Conservation (phyloP, 2,329 filamentous ascomycete genomes). For the Pseudocercospora cruenta region DNA sequence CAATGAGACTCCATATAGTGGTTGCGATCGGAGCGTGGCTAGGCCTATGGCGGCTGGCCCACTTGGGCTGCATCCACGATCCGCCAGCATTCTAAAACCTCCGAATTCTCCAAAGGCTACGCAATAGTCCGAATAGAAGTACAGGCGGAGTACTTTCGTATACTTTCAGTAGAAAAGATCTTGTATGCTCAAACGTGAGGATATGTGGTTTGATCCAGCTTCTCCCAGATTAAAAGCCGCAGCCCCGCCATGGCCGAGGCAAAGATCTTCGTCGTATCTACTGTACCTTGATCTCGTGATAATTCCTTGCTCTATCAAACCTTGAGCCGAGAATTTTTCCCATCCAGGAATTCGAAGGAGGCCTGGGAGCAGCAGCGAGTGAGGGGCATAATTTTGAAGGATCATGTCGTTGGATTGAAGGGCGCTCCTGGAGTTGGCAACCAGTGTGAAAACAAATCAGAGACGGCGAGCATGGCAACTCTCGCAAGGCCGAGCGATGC, state of each 20-base stretch:
- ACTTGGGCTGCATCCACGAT: background rate
- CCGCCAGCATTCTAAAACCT: background rate
- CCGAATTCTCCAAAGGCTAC: background rate
- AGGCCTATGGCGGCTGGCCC: background rate
- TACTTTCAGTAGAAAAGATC: background rate
- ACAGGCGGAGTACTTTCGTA: background rate
- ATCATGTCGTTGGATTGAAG: background rate
- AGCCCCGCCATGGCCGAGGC: background rate
- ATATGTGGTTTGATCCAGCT: background rate
- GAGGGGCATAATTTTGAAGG: background rate
- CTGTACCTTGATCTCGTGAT: background rate
- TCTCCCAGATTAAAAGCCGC: background rate
- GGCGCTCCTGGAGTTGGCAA: background rate
- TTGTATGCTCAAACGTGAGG: too few species aligned
- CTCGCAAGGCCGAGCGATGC: constrained; percentile 9
- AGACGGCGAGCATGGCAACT: background rate
- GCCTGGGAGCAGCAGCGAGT: background rate
- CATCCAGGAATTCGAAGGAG: background rate
- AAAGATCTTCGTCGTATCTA: background rate
- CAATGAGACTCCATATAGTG: background rate
- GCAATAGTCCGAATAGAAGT: background rate
- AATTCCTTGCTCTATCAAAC: background rate
- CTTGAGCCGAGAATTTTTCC: background rate
- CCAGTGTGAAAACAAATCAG: background rate
- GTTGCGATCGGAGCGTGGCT: background rate